Percentiles rank a stretch among this genome's conserved stretches.
Conservation (phyloP, 192 early-diverging fungal species). For the Funneliformis mosseae region DNA sequence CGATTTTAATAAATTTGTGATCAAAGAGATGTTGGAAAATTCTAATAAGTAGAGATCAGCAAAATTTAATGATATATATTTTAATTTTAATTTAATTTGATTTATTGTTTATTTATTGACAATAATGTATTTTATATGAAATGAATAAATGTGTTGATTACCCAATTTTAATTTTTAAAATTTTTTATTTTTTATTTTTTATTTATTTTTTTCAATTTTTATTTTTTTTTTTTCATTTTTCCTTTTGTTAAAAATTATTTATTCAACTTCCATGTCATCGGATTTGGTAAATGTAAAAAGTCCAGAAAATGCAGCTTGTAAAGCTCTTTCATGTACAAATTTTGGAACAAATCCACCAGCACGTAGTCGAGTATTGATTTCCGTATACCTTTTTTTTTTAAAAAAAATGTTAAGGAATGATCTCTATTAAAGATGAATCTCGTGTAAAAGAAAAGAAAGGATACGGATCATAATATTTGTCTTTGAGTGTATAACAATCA, state of each 20-base stretch:
- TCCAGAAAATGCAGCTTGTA: conserved; percentile 33
- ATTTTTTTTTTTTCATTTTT: no score
- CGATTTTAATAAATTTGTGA: conserved; percentile 13
- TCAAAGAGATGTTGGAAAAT: conserved; percentile 23
- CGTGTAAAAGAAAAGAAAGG: not conserved
- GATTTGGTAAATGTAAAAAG: not conserved
- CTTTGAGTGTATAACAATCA: conserved; percentile 13
- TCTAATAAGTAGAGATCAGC: no score
- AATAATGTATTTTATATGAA: no score
- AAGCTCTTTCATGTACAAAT: conserved; percentile 20
- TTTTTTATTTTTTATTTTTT: no score
- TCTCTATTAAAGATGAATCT: not conserved
- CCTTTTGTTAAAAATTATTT: not conserved
- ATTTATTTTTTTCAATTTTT: no score
- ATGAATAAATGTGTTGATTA: no score
- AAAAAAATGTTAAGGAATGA: not conserved
- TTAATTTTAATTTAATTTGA: no score
- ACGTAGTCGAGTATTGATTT: not conserved
- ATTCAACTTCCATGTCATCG: not conserved
- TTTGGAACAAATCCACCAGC: conserved; percentile 14
- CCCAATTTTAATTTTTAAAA: no score
- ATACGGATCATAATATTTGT: conserved; percentile 33
- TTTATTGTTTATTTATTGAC: no score
- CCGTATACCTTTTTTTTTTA: conserved; percentile 12
- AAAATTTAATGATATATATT: no score